Evolutionary conservation across 495 filamentous ascomycete genomes (phyloP), one percentile per base, ranked within the genome.

Genomic region (Entonaema liquescens): DNA sequence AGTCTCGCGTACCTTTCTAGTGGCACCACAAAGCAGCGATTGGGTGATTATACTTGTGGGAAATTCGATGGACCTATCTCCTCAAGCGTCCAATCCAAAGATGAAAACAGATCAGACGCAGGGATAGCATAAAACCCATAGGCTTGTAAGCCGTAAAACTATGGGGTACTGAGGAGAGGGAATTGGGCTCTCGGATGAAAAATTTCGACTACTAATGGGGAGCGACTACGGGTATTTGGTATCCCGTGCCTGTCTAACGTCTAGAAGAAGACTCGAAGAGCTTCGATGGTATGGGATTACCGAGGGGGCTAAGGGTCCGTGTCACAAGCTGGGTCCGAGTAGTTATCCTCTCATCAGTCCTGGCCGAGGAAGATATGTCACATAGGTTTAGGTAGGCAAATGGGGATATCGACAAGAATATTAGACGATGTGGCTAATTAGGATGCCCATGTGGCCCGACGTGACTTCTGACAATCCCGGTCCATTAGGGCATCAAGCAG

Each of bases 341-440:
- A 62, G 61, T 53, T 62, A 58, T 53, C 62, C 59, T 72, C 70
- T 66, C 62, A 62, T 66, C 62, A 62, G 65, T 62, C 61, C 56
- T 50, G 66, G 52, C 57, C 33, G 52, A 65, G 58, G 61, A 64
- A 26, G 70, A 47, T 68, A 72, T 75, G 75, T 75, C 67, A 75
- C 73, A 35, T 72, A 71, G 21, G 49, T 21, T 21, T 23, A 47
- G 63, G 47, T 65, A 68, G 57, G 52, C 61, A 62, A 56, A 69
- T 73, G 53, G 42, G 70, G 62, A 68, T 69, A 65, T 69, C 65
- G 65, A 73, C 70, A 59, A 69, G 44, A 73, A 74, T 76, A 76
- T 77, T 77, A 77, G 75, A 74, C 71, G 68, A 72, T 77, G 75
- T 77, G 75, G 75, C 75, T 77, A 77, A 74, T 77, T 77, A 68